phyloP scores from a whole-genome alignment of 176 grass and related monocot genomes.

The Triticum monococcum region DNA sequence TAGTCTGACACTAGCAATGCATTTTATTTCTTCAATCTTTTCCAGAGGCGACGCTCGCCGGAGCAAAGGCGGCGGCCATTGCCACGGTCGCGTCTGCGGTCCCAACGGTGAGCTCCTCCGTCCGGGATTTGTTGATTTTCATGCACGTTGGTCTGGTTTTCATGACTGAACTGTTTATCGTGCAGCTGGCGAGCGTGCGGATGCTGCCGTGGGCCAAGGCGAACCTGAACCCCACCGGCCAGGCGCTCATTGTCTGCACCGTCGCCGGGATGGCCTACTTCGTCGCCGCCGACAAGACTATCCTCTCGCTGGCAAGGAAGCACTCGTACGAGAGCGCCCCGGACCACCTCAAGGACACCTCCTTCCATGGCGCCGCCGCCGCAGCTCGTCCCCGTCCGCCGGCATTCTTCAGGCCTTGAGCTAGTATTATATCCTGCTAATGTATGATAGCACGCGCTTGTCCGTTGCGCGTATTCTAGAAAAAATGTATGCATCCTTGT shows the following conservation, averaged over 20 bases:
- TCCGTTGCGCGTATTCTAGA: too few relatives aligned
- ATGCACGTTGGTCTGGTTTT: too few relatives aligned
- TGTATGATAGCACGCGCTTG: too few relatives aligned
- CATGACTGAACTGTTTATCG: too few relatives aligned
- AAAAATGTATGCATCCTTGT: too few relatives aligned
- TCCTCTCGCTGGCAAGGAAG: constrained; percentile 52
- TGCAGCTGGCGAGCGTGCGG: constrained; percentile 62
- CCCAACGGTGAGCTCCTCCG: constrained; percentile 42
- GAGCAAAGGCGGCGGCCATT: constrained; percentile 53
- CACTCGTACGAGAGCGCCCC: constrained; percentile 56
- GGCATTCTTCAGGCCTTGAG: constrained; percentile 40
- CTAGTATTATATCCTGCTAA: too few relatives aligned
- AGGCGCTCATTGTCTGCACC: constrained; percentile 68
- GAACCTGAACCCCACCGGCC: constrained; percentile 65
- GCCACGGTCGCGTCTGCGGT: constrained; percentile 50
- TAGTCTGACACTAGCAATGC: neutral
- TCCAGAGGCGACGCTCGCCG: constrained; percentile 60
- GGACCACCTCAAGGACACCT: constrained; percentile 39
- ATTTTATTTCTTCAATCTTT: neutral
- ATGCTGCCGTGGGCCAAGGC: constrained; percentile 73
- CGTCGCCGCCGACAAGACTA: constrained; percentile 61
- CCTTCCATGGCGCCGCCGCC: neutral
- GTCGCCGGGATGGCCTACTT: constrained; percentile 71
- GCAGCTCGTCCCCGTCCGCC: neutral
- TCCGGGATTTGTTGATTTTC: too few relatives aligned